Base-by-base conservation (phyloP, 805 yeast species). In the Jamesozyma lodderae region DNA sequence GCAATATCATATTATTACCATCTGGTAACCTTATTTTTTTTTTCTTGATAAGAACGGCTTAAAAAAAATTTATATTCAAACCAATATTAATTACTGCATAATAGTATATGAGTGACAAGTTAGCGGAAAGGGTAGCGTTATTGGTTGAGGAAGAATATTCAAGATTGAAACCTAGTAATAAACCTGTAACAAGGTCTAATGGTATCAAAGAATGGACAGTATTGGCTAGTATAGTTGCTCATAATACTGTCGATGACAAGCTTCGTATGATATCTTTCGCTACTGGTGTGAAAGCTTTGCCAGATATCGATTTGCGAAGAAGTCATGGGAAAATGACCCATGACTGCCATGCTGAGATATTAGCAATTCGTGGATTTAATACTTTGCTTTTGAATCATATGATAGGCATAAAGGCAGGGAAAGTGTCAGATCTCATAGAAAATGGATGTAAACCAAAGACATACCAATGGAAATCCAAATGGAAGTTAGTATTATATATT, bases 291-390 rank as follows among this genome's bases (percentile, higher is more conserved):
- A 92, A 92, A 53, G 72, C 85, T 0, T 49, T 72, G 15, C 88
- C 96, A 1, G 74, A 79, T 48, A 54, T 46, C 1, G 52, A 46
- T 2, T 56, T 81, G 0, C 38, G 62, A 2, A 43, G 54, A 3
- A 61, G 63, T 35, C 40, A 63, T 0, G 96, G 97, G 0, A 53
- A 57, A 14, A 57, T 86, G 7, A 64, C 90, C 0, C 97, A 90
- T 52, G 97, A 90, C 57, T 66, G 79, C 56, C 98, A 90, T 62
- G 96, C 97, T 0, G 98, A 90, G 53, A 72, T 87, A 1, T 60
- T 92, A 13, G 73, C 81, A 0, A 41, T 88, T 0, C 61, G 97
- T 20, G 73, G 77, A 1, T 76, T 90, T 53, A 88, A 88, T 48
- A 58, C 72, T 46, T 70, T 64, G 37, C 45, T 84, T 16, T 40